Evolutionary conservation across 208 protist species (phyloP).

Genomic region (Vickermania ingenoplastis): DNA sequence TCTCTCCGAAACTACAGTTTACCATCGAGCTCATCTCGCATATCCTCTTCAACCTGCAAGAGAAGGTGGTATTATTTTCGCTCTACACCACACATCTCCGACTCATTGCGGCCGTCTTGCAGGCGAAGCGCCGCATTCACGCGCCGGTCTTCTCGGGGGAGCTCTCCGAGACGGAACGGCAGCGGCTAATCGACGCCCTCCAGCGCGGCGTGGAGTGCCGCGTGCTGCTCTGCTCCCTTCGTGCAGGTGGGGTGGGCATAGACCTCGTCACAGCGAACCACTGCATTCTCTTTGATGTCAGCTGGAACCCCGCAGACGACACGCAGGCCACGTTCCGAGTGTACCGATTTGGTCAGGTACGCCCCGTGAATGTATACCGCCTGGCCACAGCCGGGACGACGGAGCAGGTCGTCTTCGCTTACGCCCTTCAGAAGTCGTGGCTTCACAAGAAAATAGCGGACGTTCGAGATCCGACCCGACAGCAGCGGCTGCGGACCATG

Average conservation of each 20-base stretch:
- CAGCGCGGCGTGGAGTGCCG: conserved; percentile 16
- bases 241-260: conserved; percentile 89
- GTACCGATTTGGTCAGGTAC: conserved; percentile 90
- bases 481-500: conserved; percentile 56
- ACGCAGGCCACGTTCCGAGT: conserved; percentile 90
- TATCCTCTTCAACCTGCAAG: conserved; percentile 26
- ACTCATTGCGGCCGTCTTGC: conserved; percentile 31
- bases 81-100: conserved; percentile 51
- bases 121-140: conserved; percentile 13
- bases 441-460: conserved; percentile 80
- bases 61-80: conserved; percentile 84
- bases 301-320: conserved; percentile 88
- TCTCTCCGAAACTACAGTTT: conserved; percentile 64
- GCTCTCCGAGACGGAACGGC: conserved; percentile 25
- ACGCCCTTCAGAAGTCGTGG: conserved; percentile 80
- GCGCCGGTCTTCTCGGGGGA: conserved; percentile 34
- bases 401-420: conserved; percentile 89
- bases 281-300: conserved; percentile 93
- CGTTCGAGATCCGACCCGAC: conserved; percentile 55
- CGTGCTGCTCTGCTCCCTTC: conserved; percentile 89
- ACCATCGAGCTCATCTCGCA: conserved; percentile 35
- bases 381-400: conserved; percentile 87
- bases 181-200: conserved; percentile 53
- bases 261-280: conserved; percentile 88
- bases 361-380: conserved; percentile 88